Conservation (phyloP, 2,329 filamentous ascomycete species). For the Chrysoporthe deuterocubensis region DNA sequence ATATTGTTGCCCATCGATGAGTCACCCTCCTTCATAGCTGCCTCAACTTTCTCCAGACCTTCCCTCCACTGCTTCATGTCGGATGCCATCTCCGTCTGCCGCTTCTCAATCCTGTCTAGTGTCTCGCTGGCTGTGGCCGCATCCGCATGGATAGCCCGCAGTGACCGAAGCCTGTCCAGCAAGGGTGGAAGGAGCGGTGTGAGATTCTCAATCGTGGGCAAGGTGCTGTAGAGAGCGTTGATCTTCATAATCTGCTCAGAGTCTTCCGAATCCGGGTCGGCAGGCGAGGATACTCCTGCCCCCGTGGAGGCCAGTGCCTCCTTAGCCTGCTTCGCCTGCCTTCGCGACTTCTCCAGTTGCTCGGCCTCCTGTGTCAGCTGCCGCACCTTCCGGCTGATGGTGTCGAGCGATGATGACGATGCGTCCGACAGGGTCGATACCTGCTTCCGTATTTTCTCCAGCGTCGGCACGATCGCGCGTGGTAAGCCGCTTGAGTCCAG, state of each 20-base stretch:
- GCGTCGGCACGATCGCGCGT: slow-evolving; percentile 77
- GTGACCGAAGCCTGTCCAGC: slow-evolving; percentile 80
- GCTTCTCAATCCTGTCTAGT: slow-evolving; percentile 75
- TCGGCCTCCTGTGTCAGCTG: slow-evolving; percentile 75
- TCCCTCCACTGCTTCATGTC: slow-evolving; percentile 61
- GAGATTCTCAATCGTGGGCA: slow-evolving; percentile 86
- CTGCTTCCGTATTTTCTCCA: slow-evolving; percentile 81
- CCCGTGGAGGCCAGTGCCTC: slow-evolving; percentile 59
- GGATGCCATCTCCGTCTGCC: slow-evolving; percentile 78
- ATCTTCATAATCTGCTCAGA: slow-evolving; percentile 82
- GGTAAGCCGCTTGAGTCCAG: slow-evolving; percentile 59
- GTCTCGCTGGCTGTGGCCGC: slow-evolving; percentile 81
- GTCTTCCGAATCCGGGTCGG: slow-evolving; percentile 49
- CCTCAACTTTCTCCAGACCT: slow-evolving; percentile 34
- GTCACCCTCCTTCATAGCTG: slow-evolving; percentile 71
- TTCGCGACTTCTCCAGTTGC: slow-evolving; percentile 67
- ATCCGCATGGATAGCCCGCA: slow-evolving; percentile 83
- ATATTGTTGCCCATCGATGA: slow-evolving; percentile 77
- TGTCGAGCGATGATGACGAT: slow-evolving; percentile 73
- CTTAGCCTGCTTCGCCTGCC: slow-evolving; percentile 64
- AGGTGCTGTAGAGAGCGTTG: slow-evolving; percentile 85
- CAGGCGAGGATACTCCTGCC: slow-evolving; percentile 30
- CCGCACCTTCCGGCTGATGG: slow-evolving; percentile 70
- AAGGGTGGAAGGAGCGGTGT: slow-evolving; percentile 83
- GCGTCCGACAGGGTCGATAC: slow-evolving; percentile 75